A percentile compares a stretch with the other conserved stretches of the same genome.
Conservation (phyloP, 495 filamentous ascomycete species). For the Tetracladium marchalianum region DNA sequence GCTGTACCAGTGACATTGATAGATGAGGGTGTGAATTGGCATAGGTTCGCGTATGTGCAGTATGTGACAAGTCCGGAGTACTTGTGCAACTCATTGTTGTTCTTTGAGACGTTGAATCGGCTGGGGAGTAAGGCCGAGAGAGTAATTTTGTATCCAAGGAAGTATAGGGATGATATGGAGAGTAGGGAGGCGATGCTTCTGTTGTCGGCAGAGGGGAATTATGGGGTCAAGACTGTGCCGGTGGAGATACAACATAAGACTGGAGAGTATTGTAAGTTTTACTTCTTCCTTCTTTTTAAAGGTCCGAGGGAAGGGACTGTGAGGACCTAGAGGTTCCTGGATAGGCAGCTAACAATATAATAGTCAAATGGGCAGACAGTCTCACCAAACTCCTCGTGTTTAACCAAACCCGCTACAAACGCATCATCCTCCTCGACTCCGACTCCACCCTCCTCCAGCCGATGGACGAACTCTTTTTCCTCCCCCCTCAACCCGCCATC, state of each 20-base stretch:
- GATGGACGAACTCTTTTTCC: conserved; percentile 67
- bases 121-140: conserved; percentile 54
- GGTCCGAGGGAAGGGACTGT: not conserved
- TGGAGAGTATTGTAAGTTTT: conserved; percentile 28
- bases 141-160: conserved; percentile 55
- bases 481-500: conserved; percentile 48
- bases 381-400: conserved; percentile 65
- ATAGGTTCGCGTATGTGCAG: conserved; percentile 56
- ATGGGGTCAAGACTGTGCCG: conserved; percentile 50
- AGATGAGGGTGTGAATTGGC: conserved; percentile 36
- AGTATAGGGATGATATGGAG: conserved; percentile 35
- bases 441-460: conserved; percentile 52
- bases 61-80: conserved; percentile 62
- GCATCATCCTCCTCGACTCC: conserved; percentile 60
- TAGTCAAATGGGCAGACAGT: conserved; percentile 51
- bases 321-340: not conserved
- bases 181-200: conserved; percentile 46
- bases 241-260: conserved; percentile 44
- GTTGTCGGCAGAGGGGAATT: conserved; percentile 47
- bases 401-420: conserved; percentile 55
- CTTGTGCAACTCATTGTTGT: conserved; percentile 69
- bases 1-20: not conserved
- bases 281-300: not conserved
- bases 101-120: conserved; percentile 53
- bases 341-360: too few species aligned